Conservation (phyloP, 805 yeast genomes). For the Wickerhamomyces bovis region DNA sequence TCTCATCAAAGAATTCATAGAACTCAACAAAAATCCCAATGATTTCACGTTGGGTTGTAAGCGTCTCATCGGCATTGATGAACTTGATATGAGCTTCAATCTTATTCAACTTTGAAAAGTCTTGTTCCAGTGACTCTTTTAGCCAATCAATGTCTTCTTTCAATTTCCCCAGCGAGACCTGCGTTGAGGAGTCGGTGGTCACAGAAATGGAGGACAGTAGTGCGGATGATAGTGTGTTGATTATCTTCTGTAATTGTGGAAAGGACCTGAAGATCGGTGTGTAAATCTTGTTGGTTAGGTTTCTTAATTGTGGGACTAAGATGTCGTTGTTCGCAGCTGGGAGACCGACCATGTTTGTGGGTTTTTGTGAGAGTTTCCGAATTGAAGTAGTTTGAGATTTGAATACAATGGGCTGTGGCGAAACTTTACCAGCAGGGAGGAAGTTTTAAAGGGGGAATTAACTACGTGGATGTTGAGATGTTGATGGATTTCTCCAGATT, state of each 20-base stretch:
- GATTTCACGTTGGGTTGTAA: slow-evolving; percentile 7
- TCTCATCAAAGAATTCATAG: slow-evolving; percentile 7
- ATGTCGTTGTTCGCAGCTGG: slow-evolving; percentile 7
- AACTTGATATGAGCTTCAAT: slow-evolving; percentile 7
- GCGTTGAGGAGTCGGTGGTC: background rate
- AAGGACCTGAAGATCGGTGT: slow-evolving; percentile 5
- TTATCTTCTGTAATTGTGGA: slow-evolving; percentile 2
- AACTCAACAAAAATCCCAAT: slow-evolving; percentile 7
- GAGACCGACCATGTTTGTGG: background rate
- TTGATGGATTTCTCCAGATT: background rate
- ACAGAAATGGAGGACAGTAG: background rate
- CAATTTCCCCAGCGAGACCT: background rate
- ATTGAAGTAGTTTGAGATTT: no score
- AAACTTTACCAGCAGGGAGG: no score
- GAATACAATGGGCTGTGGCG: no score
- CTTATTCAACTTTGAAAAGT: slow-evolving; percentile 1
- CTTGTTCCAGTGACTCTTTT: slow-evolving; percentile 3
- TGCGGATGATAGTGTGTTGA: background rate
- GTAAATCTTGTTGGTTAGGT: slow-evolving; percentile 3
- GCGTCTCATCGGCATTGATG: slow-evolving; percentile 8
- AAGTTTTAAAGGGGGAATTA: no score
- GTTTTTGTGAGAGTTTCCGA: no score
- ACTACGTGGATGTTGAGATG: no score
- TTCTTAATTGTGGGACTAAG: slow-evolving; percentile 3
- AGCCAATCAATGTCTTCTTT: slow-evolving; percentile 7